Evolutionary conservation across 2,329 filamentous ascomycete genomes (phyloP), one percentile per base, ranked within the genome.

Genomic region (Emmonsiellopsis sp.): DNA sequence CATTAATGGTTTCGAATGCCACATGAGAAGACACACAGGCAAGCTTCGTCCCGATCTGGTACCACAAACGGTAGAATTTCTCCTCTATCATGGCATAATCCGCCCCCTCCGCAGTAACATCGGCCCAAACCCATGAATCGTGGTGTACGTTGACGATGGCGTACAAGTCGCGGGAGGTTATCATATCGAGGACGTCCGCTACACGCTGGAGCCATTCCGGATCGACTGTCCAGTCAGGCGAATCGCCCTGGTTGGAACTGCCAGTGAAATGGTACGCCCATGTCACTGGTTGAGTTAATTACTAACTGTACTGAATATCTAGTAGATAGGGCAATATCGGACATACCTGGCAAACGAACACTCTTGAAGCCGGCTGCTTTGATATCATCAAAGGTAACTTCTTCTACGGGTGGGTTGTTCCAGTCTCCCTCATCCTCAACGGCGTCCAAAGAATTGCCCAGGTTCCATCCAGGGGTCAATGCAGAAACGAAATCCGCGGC

Each of bases 371-470:
- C 80, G 1, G 76, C 71, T 1, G 69, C 66, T 60, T 79, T 77
- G 36, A 80, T 70, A 49, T 75, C 68, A 43, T 77, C 70, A 53
- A 84, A 80, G 0, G 78, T 81, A 1, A 63, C 62, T 2, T 67
- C 68, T 5, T 73, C 67, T 0, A 81, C 78, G 0, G 76, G 72
- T 0, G 74, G 69, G 53, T 83, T 83, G 57, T 79, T 79, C 80
- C 80, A 84, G 2, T 74, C 77, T 5, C 77, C 79, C 61, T 84
- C 81, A 48, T 74, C 68, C 5, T 79, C 74, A 6, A 74, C 65
- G 1, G 79, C 78, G 60, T 83, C 81, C 33, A 83, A 71, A 0
- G 79, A 81, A 53, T 83, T 83, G 8, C 80, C 81, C 7, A 82
- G 59, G 57, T 83, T 83, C 80, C 80, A 83, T 6, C 80, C 80